Conservation (phyloP, 1,139 yeast genomes). For the Suhomyces anneliseae region DNA sequence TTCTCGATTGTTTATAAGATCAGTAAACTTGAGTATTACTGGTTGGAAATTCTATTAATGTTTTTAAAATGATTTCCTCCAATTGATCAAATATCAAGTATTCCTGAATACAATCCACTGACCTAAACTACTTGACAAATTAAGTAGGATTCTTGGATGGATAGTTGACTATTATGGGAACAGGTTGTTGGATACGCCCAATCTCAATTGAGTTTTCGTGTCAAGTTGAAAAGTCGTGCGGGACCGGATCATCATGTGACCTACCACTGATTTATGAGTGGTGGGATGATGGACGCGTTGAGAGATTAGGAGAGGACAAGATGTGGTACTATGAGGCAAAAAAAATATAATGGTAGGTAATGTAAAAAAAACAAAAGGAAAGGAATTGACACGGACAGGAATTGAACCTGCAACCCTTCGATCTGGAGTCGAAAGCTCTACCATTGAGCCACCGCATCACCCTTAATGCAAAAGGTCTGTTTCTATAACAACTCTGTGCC, state of each 20-base stretch:
- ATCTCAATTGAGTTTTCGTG: conserved; percentile 11
- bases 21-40: background rate
- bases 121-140: background rate
- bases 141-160: background rate
- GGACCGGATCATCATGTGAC: conserved; percentile 1
- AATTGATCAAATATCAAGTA: conserved; percentile 1
- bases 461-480: background rate
- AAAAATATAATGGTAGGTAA: background rate
- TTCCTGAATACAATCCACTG: conserved; percentile 1
- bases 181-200: conserved; percentile 4
- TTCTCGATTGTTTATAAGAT: background rate
- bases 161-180: background rate
- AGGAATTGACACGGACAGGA: conserved; percentile 22
- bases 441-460: conserved; percentile 84
- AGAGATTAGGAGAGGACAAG: too few relatives aligned
- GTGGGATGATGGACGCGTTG: too few relatives aligned
- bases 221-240: conserved; percentile 12
- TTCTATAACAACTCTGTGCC: background rate
- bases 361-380: background rate
- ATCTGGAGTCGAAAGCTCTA: conserved; percentile 86
- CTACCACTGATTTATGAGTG: background rate
- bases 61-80: background rate
- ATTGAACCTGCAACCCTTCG: conserved; percentile 52
- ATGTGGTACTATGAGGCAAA: too few relatives aligned
- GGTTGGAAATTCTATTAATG: background rate